phyloP scores from a whole-genome alignment of 1,284 basidiomycete species.

The Ceratobasidium papillatum region DNA sequence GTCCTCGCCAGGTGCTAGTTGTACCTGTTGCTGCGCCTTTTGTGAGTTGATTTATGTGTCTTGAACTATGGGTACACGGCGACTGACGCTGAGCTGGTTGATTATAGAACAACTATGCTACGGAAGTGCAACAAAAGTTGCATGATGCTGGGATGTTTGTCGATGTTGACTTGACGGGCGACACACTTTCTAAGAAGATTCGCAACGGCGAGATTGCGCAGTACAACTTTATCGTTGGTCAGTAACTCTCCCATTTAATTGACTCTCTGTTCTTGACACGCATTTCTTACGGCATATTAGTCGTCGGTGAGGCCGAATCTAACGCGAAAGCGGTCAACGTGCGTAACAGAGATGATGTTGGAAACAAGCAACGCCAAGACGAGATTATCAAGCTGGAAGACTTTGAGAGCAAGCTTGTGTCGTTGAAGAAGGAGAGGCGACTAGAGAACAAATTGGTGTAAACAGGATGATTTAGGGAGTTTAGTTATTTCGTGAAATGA shows the following conservation, averaged over 20 bases:
- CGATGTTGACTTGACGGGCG: slow-evolving; percentile 91
- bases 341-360: slow-evolving; percentile 91
- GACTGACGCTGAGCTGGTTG: slow-evolving; percentile 8
- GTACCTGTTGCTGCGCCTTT: slow-evolving; percentile 91
- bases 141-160: slow-evolving; percentile 80
- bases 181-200: slow-evolving; percentile 97
- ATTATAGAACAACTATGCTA: slow-evolving; percentile 87
- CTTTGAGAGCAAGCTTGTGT: slow-evolving; percentile 69
- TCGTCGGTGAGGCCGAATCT: slow-evolving; percentile 94
- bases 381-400: slow-evolving; percentile 73
- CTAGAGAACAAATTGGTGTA: slow-evolving; percentile 62
- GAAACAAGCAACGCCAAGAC: slow-evolving; percentile 73
- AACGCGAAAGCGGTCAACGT: slow-evolving; percentile 90
- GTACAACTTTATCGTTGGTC: slow-evolving; percentile 97
- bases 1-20: slow-evolving; percentile 92
- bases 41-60: slow-evolving; percentile 60
- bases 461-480: background rate
- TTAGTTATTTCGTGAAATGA: background rate
- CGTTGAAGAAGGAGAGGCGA: slow-evolving; percentile 68
- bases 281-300: slow-evolving; percentile 56
- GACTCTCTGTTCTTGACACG: no score
- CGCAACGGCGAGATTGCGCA: slow-evolving; percentile 91
- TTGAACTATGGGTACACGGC: background rate
- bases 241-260: slow-evolving; percentile 52
- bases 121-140: slow-evolving; percentile 77